A percentile compares a stretch with the other conserved stretches of the same genome.
Evolutionary conservation across 345 rosid species (phyloP).

Genomic region (Salix exigua): DNA sequence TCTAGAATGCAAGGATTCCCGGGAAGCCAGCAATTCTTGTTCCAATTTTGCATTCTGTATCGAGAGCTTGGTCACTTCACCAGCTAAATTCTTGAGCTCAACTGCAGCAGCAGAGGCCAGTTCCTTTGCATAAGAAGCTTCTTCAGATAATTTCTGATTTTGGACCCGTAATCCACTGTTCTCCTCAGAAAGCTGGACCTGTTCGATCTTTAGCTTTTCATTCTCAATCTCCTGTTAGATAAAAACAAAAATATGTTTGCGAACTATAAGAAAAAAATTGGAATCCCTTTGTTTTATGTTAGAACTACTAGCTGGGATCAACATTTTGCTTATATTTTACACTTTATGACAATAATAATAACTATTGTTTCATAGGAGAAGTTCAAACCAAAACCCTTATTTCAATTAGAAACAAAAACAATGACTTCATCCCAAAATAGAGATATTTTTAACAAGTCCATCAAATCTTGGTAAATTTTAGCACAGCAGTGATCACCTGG

Average conservation of each 20-base stretch:
- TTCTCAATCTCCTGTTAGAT: slow-evolving; percentile 67
- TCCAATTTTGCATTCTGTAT: slow-evolving; percentile 77
- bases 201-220: slow-evolving; percentile 77
- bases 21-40: slow-evolving; percentile 66
- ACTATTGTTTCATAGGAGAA: not conserved
- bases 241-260: slow-evolving; percentile 9
- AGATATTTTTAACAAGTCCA: not conserved
- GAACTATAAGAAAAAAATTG: not conserved
- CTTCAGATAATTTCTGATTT: slow-evolving; percentile 89
- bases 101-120: slow-evolving; percentile 99
- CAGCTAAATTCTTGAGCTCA: slow-evolving; percentile 91
- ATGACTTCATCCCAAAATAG: not conserved
- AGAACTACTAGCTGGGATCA: not conserved
- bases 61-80: slow-evolving; percentile 86
- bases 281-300: not conserved
- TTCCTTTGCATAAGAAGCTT: slow-evolving; percentile 95
- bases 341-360: not conserved
- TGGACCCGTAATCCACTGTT: slow-evolving; percentile 82
- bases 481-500: slow-evolving; percentile 49
- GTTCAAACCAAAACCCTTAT: not conserved
- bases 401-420: not conserved
- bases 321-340: not conserved
- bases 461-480: slow-evolving; percentile 8
- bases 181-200: slow-evolving; percentile 79
- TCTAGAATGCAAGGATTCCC: slow-evolving; percentile 68